Evolutionary conservation across 2,329 filamentous ascomycete genomes (phyloP), one percentile per base, ranked within the genome.

Genomic region (Penicillium hordei): DNA sequence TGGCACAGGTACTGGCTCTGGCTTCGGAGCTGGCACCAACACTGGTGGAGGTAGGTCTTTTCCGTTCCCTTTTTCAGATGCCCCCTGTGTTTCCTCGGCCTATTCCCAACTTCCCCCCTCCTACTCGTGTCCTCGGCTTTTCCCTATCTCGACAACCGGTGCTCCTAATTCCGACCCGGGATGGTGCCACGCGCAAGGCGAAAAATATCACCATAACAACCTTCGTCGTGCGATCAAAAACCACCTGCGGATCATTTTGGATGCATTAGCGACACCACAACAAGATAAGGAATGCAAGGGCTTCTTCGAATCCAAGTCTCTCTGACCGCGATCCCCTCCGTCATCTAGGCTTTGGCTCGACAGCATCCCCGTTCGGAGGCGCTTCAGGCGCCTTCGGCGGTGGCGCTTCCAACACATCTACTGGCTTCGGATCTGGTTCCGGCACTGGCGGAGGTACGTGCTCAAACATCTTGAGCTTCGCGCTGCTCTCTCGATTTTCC

Each of bases 261-360:
- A 70, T 66, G 60, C 12, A 57, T 61, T 64, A 65, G 65, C 65
- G 66, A 68, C 64, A 60, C 63, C 62, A 60, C 63, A 52, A 68
- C 67, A 68, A 72, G 63, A 67, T 65, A 68, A 68, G 64, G 63
- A 66, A 64, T 64, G 62, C 68, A 66, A 60, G 57, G 54, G 62
- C 65, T 70, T 70, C 48, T 51, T 56, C 53, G 60, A 69, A 63
- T 64, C 70, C 63, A 69, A 70, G 62, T 67, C 64, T 69, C 67
- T 75, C 73, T 76, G 72, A 76, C 73, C 66, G 68, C 68, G 61
- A 71, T 70, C 62, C 66, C 65, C 60, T 64, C 66, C 65, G 69
- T 72, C 63, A 70, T 72, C 63, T 75, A 76, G 73, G 73, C 68
- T 75, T 76, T 72, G 73, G 73, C 68, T 73, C 72, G 53, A 70